These are phyloP conservation scores for Cercospora sp. DNA, from an alignment of 2,329 filamentous ascomycete species.

Conservation along the genomic window DNA sequence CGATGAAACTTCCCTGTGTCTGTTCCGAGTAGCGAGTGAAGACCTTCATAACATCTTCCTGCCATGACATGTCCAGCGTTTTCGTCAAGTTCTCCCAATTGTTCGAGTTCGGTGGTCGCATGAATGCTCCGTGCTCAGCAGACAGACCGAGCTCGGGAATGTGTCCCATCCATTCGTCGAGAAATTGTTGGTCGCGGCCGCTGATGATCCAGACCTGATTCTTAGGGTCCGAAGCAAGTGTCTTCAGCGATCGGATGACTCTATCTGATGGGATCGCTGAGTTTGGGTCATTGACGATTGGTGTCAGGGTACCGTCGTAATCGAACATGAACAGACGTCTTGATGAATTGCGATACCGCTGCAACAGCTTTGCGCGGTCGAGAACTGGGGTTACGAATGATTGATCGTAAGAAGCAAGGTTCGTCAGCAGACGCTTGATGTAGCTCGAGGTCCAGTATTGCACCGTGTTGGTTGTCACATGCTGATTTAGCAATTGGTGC, in stretches of 20 bases:
- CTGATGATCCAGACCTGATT: constrained; percentile 99
- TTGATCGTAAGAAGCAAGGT: constrained; percentile 74
- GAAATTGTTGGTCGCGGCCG: constrained; percentile 86
- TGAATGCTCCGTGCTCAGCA: constrained; percentile 95
- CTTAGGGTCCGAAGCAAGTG: constrained; percentile 72
- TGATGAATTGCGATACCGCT: constrained; percentile 70
- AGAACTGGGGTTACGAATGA: constrained; percentile 77
- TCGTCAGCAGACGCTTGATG: constrained; percentile 74
- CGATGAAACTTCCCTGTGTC: constrained; percentile 89
- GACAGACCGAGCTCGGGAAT: constrained; percentile 88
- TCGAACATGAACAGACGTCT: constrained; percentile 97
- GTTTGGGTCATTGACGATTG: constrained; percentile 88
- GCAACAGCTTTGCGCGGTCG: constrained; percentile 70
- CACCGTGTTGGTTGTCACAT: constrained; percentile 83
- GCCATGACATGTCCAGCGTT: constrained; percentile 88
- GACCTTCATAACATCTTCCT: constrained; percentile 75
- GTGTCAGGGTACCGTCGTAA: constrained; percentile 94
- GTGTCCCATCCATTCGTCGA: constrained; percentile 89
- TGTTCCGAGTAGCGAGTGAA: constrained; percentile 88
- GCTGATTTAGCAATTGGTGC: constrained; percentile 74
- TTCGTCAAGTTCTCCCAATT: constrained; percentile 90
- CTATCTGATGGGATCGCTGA: constrained; percentile 84
- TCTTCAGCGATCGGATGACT: constrained; percentile 75
- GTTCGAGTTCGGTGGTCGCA: constrained; percentile 72
- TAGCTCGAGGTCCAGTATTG: constrained; percentile 82